These are phyloP conservation scores for Abelmoschus esculentus DNA, from an alignment of 345 rosid species.

Conservation along the genomic window DNA sequence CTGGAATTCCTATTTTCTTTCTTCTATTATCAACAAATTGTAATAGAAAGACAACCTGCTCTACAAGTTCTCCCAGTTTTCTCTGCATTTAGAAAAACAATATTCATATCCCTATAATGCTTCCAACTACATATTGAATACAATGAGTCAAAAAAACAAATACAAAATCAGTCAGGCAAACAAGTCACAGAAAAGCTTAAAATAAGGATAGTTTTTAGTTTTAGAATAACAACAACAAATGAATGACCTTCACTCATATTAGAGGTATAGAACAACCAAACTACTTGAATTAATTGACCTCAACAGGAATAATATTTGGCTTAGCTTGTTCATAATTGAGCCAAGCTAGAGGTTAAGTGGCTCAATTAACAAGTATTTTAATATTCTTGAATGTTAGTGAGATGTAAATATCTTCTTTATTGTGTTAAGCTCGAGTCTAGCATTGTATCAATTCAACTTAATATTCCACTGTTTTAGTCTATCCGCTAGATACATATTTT, in stretches of 20 bases:
- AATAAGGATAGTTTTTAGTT: not conserved
- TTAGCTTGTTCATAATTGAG: not conserved
- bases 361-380: not conserved
- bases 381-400: not conserved
- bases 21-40: slow-evolving; percentile 43
- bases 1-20: slow-evolving; percentile 35
- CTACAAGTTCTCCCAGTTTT: slow-evolving; percentile 65
- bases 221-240: not conserved
- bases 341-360: not conserved
- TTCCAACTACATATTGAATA: not conserved
- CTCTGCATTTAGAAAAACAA: slow-evolving; percentile 35
- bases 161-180: too few relatives aligned
- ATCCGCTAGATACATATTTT: not conserved
- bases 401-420: not conserved
- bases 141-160: not conserved
- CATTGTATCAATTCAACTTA: not conserved
- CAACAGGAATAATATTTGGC: not conserved
- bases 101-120: not conserved
- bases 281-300: not conserved
- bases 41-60: slow-evolving; percentile 46
- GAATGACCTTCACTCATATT: not conserved
- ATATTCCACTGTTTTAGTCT: not conserved
- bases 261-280: not conserved
- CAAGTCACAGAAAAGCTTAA: not conserved
- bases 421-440: not conserved